Percentiles rank a stretch among this genome's conserved stretches.
phyloP scores from a whole-genome alignment of 2,329 filamentous ascomycete genomes.

The Xylariaceae sp. region DNA sequence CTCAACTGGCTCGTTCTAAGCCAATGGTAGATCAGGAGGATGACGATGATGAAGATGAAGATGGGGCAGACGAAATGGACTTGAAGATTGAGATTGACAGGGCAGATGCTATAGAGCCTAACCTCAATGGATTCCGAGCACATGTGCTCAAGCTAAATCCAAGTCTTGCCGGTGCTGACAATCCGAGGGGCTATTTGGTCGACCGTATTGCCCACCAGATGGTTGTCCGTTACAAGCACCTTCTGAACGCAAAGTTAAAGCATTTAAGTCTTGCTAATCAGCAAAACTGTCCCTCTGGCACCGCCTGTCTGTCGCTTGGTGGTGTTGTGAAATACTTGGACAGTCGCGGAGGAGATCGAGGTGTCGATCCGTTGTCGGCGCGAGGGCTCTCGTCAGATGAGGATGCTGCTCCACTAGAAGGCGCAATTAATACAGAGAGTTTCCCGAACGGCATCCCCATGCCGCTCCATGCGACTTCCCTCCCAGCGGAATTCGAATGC shows the following conservation, averaged over 20 bases:
- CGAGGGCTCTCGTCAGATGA: slow-evolving; percentile 58
- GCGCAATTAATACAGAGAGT: slow-evolving; percentile 64
- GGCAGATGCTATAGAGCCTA: slow-evolving; percentile 66
- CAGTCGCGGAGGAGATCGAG: slow-evolving; percentile 54
- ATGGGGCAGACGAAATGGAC: slow-evolving; percentile 53
- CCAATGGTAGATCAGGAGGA: slow-evolving; percentile 46
- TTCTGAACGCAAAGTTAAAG: slow-evolving; percentile 66
- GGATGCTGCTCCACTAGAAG: slow-evolving; percentile 65
- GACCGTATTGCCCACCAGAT: slow-evolving; percentile 83
- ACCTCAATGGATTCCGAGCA: slow-evolving; percentile 68
- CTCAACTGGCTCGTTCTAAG: slow-evolving; percentile 40
- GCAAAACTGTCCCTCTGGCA: slow-evolving; percentile 55
- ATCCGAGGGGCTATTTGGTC: slow-evolving; percentile 59
- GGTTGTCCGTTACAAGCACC: slow-evolving; percentile 69
- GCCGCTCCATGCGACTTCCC: slow-evolving; percentile 68
- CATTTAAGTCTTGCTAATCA: slow-evolving; percentile 58
- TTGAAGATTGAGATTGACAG: slow-evolving; percentile 59
- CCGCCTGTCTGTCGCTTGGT: slow-evolving; percentile 62
- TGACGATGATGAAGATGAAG: slow-evolving; percentile 60
- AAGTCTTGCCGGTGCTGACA: slow-evolving; percentile 40
- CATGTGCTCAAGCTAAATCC: slow-evolving; percentile 74
- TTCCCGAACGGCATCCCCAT: slow-evolving; percentile 79
- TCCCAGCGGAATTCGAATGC: slow-evolving; percentile 88
- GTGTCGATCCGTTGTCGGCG: slow-evolving; percentile 52
- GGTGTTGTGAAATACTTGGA: slow-evolving; percentile 63